Evolutionary conservation across 2,329 filamentous ascomycete genomes (phyloP), one percentile per base, ranked within the genome.

Genomic region (Penicillium sp.): DNA sequence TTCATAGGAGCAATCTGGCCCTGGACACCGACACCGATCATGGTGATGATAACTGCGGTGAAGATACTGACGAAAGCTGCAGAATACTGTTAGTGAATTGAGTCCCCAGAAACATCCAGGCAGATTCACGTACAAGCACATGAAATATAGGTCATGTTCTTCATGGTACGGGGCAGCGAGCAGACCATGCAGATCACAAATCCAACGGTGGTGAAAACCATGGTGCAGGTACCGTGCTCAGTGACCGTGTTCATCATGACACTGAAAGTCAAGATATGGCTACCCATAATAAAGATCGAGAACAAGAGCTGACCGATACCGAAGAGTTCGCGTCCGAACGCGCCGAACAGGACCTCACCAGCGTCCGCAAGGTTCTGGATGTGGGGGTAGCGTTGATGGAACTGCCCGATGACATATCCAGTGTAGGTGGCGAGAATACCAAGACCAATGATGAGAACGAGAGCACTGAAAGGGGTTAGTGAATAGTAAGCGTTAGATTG

Each of bases 241-340:
- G 85, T 86, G 34, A 90, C 75, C 48, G 81, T 85, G 62, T 85
- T 85, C 71, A 89, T 82, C 69, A 87, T 87, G 63, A 89, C 86
- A 28, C 81, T 82, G 60, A 89, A 89, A 0, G 86, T 88, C 59
- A 90, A 74, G 52, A 88, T 81, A 71, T 91, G 88, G n/a, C 86
- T 87, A 28, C 82, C 87, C 71, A 87, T 85, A 57, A 88, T 83
- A 74, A 90, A 88, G 58, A 87, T 76, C 26, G 89, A 77, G 70
- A 89, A 84, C 21, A 89, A 71, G 2, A 82, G 73, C 61, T 88
- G 86, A 61, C 83, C 85, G 54, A 78, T 73, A 21, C 85, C 86
- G 40, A 88, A 78, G 21, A 90, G 60, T 67, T 88, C 84, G 54
- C 84, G 82, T 1, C 85, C 86, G 36, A 84, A 75, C 8, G 73